Evolutionary conservation across 1,139 yeast genomes (phyloP).

Genomic region (Blastobotrys persicus): DNA sequence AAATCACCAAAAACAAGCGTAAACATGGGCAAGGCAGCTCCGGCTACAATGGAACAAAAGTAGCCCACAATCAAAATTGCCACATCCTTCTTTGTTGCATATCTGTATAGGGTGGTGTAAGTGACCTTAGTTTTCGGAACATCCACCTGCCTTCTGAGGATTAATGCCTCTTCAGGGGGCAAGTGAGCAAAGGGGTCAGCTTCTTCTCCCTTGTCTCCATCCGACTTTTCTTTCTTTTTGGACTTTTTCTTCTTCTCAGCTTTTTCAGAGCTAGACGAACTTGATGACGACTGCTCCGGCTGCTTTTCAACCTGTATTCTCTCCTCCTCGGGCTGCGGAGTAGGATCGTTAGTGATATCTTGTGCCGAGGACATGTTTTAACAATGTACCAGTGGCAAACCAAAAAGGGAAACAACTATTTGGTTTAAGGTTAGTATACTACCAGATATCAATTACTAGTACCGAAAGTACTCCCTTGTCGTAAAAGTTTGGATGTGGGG

Average conservation of each 20-base stretch:
- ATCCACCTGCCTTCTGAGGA: slow-evolving; percentile 36
- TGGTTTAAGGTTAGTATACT: not conserved
- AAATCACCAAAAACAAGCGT: slow-evolving; percentile 42
- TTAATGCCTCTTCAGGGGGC: slow-evolving; percentile 34
- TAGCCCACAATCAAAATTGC: slow-evolving; percentile 32
- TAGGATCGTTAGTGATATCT: not conserved
- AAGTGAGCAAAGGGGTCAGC: slow-evolving; percentile 30
- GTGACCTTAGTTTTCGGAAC: slow-evolving; percentile 28
- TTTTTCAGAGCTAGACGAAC: not conserved
- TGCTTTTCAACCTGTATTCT: not conserved
- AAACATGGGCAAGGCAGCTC: slow-evolving; percentile 42
- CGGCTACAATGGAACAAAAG: slow-evolving; percentile 36
- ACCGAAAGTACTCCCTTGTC: no score
- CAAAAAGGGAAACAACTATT: no score
- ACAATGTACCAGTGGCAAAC: not conserved
- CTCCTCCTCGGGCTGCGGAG: not conserved
- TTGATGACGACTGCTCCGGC: slow-evolving; percentile 19
- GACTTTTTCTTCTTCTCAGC: not conserved
- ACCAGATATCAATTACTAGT: not conserved
- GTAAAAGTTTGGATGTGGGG: no score
- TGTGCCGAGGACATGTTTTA: not conserved
- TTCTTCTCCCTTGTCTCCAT: slow-evolving; percentile 2
- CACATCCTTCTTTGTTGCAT: slow-evolving; percentile 36
- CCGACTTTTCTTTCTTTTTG: slow-evolving; percentile 1
- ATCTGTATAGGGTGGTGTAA: slow-evolving; percentile 37